Conservation (phyloP, 768 basidiomycete genomes). For the Leccinum rimulosum region DNA sequence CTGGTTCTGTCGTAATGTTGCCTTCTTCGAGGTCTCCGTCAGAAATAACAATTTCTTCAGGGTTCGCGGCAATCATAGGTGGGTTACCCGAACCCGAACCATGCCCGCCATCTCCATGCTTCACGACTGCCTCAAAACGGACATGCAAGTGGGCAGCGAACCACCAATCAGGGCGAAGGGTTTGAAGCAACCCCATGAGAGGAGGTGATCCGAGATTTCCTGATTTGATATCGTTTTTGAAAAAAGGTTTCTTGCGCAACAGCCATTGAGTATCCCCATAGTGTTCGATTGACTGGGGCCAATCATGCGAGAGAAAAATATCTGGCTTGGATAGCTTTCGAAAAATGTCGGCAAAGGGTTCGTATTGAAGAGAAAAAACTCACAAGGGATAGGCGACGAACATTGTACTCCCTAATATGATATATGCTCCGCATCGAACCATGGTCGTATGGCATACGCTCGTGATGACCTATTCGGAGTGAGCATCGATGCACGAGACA, state of each 20-base stretch:
- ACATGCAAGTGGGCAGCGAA: constrained; percentile 91
- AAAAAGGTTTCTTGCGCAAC: constrained; percentile 74
- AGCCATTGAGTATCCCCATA: constrained; percentile 69
- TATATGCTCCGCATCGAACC: constrained; percentile 79
- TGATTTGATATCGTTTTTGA: constrained; percentile 62
- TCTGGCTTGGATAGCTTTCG: constrained; percentile 55
- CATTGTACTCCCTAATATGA: constrained; percentile 84
- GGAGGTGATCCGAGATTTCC: constrained; percentile 86
- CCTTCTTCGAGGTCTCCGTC: constrained; percentile 31
- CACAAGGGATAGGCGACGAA: constrained; percentile 75
- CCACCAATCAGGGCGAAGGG: constrained; percentile 82
- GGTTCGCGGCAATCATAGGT: constrained; percentile 17
- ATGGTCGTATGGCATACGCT: constrained; percentile 77
- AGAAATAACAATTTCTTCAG: constrained; percentile 42
- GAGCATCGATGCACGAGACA: constrained; percentile 1
- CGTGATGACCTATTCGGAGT: constrained; percentile 61
- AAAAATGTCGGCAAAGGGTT: not conserved
- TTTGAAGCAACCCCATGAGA: constrained; percentile 70
- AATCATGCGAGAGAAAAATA: constrained; percentile 95
- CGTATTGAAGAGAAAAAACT: constrained; percentile 14
- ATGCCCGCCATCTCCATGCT: constrained; percentile 35
- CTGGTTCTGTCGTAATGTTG: constrained; percentile 1
- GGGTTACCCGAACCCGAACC: not conserved
- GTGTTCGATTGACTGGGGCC: constrained; percentile 85
- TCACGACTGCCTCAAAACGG: constrained; percentile 72